Evolutionary conservation across 345 rosid genomes (phyloP).

Genomic region (Gossypioides kirkii): DNA sequence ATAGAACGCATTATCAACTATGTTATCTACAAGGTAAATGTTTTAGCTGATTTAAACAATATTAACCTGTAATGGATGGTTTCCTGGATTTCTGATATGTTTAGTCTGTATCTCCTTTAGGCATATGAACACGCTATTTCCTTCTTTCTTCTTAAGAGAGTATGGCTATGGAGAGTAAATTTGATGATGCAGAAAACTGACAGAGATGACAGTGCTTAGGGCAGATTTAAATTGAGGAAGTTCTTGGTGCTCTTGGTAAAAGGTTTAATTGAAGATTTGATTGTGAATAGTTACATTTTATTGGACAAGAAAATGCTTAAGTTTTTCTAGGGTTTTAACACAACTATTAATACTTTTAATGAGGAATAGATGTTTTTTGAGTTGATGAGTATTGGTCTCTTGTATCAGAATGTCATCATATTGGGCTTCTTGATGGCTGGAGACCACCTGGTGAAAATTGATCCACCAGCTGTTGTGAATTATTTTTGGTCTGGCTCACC

Average conservation of each 20-base stretch:
- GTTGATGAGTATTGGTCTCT: background rate
- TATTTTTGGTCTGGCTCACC: background rate
- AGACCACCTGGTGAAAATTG: background rate
- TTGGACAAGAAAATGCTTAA: background rate
- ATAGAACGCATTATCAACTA: conserved; percentile 84
- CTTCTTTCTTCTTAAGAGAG: background rate
- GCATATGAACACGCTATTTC: background rate
- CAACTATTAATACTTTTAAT: background rate
- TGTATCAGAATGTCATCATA: background rate
- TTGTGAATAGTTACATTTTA: background rate
- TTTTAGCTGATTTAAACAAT: conserved; percentile 10
- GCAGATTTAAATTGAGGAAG: background rate
- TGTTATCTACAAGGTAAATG: conserved; percentile 84
- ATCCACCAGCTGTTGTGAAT: background rate
- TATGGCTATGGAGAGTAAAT: background rate
- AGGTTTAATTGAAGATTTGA: background rate
- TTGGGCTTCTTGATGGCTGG: conserved; percentile 8
- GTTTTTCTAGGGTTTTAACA: background rate
- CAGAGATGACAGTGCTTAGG: background rate
- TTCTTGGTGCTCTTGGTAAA: background rate
- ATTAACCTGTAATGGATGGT: background rate
- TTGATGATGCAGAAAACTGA: background rate
- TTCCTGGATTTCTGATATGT: background rate
- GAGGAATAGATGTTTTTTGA: background rate
- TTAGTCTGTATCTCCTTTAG: background rate